Base-by-base conservation (phyloP, 1,284 basidiomycete species). In the Blastosporella zonata region DNA sequence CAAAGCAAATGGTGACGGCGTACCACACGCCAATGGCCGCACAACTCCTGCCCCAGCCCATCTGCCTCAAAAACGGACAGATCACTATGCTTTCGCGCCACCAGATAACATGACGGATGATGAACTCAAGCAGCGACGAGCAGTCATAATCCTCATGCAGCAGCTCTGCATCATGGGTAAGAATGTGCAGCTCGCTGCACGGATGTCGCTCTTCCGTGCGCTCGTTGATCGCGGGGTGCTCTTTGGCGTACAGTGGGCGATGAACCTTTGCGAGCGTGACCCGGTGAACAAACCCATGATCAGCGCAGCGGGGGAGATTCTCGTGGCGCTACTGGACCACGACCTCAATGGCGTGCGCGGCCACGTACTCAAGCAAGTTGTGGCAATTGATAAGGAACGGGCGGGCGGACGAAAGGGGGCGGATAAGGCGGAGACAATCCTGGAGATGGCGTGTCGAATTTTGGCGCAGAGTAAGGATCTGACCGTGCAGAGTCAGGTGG, bases 91-190 rank as follows among this genome's bases (percentile, higher is more conserved):
- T 13, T 79, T 77, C 50, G 71, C 76, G 7, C 78, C 79, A 34
- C 70, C 75, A 18, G 75, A 74, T 40, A 63, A 74, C 47, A 67
- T 82, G 28, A 67, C 73, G 12, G 73, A 74, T 52, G 67, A 68
- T 20, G 79, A 82, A 47, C 67, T 82, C 48, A 66, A 69, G 38
- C 71, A 78, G 21, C 78, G 83, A 46, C 75, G 79, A 36, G 88
- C 94, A 60, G 84, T 92, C 18, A 81, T 97, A 29, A 70, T 87
- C 38, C 87, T 99, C 56, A 74, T 99, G 34, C 94, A 97, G 60
- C 93, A 97, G 59, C 81, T 99, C 6, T 93, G 92, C 62, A 76
- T 87, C 37, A 97, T 98, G 89, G 94, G 92, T 55, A 99, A 98
- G 77, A 93, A 93, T 62, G 86, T 98, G 10, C 96, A 98, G 65